Base-by-base conservation (phyloP, 352 stramenopile genomes). In the Pythium aquatile region DNA sequence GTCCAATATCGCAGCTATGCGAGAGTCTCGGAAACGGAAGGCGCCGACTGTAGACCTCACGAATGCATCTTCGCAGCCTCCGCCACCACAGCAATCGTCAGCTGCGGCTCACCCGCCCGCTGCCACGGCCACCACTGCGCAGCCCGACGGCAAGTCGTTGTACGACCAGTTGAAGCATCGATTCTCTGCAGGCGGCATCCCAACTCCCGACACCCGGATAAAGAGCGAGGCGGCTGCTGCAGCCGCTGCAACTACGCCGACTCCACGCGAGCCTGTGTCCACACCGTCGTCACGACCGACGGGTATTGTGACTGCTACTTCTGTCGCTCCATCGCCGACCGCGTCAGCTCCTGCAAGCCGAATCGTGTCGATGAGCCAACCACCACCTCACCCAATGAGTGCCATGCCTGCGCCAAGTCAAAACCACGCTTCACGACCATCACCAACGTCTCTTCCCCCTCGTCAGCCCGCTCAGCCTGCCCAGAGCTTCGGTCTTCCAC, bases 131-230 rank as follows among this genome's bases (percentile, higher is more conserved):
- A 7, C 51, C 10, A 13, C 16, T 44, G 10, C 44, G 3, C 5
- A n/a, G 44, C 29, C 32, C 17, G 66, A 78, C 29, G 65, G 71
- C 14, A 73, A 76, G 65, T 81, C 61, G 67, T 48, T 85, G 7
- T 79, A 84, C 63, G 79, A 85, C 40, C 65, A 66, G 44, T 69
- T 88, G 4, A 30, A 58, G 32, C 30, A 46, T 5, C 28, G 16
- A 32, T 28, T 39, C 48, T 20, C 48, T 9, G 48, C 44, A 2
- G 35, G 35, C 10, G 7, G 7, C 10, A 11, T 2, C 35, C n/a
- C 44, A 3, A 7, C 16, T 5, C 7, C 44, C 7, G 44, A 51
- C 44, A 17, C n/a, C n/a, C 17, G 44, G 44, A 55, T 55, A 55
- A 55, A 55, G 48, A 55, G 26, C 28, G 48, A 55, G 48, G 55